Base-by-base conservation (phyloP, 345 rosid species). In the Populus euphratica region DNA sequence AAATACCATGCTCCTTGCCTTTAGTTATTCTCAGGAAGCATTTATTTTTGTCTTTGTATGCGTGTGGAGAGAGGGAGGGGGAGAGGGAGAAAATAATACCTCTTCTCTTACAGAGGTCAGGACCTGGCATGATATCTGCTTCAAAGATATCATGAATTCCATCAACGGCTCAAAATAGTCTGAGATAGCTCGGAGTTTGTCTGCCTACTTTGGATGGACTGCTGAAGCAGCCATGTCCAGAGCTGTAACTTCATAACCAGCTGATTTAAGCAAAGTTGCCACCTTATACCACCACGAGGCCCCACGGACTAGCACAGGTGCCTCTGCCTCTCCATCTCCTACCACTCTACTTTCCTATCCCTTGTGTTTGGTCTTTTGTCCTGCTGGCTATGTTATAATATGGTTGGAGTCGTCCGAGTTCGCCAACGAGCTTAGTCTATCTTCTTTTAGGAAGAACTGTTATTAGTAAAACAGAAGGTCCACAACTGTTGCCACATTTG, bases 211-310 rank as follows among this genome's bases (percentile, higher is more conserved):
- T 0, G 85, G 86, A 50, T 86, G 70, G 17, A 78, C 69, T 0
- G 84, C 85, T 2, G 77, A 77, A 17, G 81, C 86, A 47, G 80
- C 81, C 81, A 83, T 29, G 69, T 87, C 89, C 27, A 84, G 61
- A 18, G 77, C 66, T 14, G 83, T 77, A n/a, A 86, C 82, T 52
- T 44, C 44, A 68, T 81, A 76, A 41, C 85, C 82, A 1, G 85
- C 80, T 8, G 73, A 27, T 71, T 77, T 13, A 14, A 87, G 77
- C 25, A 38, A 31, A 52, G 80, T 49, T 33, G 70, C 64, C 25
- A 86, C 82, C 78, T 83, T 77, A 25, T 78, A 87, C 87, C 87
- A 87, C 75, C 84, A 67, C 85, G 85, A 72, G 27, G 43, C 84
- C 65, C 84, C 87, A 74, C 75, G 83, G 43, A 69, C 67, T 5